Evolutionary conservation across 495 filamentous ascomycete species (phyloP).

Genomic region (Ramalina intermedia): DNA sequence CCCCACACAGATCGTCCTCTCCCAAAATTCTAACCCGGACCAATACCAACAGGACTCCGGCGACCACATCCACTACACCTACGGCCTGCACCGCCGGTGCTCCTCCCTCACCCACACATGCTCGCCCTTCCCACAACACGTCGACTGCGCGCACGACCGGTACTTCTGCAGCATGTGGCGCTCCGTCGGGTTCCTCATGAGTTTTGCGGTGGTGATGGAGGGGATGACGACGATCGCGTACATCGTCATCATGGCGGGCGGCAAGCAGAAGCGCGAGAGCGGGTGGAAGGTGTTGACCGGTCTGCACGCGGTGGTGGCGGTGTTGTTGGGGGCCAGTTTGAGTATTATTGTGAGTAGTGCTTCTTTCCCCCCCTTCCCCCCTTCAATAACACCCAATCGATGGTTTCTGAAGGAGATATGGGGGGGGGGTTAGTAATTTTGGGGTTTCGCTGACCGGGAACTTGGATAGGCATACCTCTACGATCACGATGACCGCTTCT

Average conservation of each 20-base stretch:
- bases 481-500: slow-evolving; percentile 75
- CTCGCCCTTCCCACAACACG: slow-evolving; percentile 41
- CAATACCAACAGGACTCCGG: slow-evolving; percentile 17
- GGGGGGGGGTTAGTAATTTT: neutral
- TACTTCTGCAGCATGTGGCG: slow-evolving; percentile 90
- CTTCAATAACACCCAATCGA: no score
- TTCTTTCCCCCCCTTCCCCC: no score
- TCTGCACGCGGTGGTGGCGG: slow-evolving; percentile 44
- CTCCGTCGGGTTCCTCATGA: slow-evolving; percentile 73
- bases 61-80: slow-evolving; percentile 45
- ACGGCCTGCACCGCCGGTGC: slow-evolving; percentile 72
- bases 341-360: slow-evolving; percentile 55
- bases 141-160: slow-evolving; percentile 57
- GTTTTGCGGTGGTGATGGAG: slow-evolving; percentile 62
- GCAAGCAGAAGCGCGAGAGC: slow-evolving; percentile 52
- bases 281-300: slow-evolving; percentile 64
- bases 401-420: no score
- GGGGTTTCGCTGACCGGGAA: neutral
- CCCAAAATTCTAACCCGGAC: neutral
- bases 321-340: slow-evolving; percentile 55
- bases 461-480: slow-evolving; percentile 55
- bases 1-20: neutral
- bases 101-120: slow-evolving; percentile 45
- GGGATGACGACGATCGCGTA: slow-evolving; percentile 62
- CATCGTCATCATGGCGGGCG: slow-evolving; percentile 57